phyloP scores from a whole-genome alignment of 2,329 filamentous ascomycete genomes.

The Diaporthe citriasiana region DNA sequence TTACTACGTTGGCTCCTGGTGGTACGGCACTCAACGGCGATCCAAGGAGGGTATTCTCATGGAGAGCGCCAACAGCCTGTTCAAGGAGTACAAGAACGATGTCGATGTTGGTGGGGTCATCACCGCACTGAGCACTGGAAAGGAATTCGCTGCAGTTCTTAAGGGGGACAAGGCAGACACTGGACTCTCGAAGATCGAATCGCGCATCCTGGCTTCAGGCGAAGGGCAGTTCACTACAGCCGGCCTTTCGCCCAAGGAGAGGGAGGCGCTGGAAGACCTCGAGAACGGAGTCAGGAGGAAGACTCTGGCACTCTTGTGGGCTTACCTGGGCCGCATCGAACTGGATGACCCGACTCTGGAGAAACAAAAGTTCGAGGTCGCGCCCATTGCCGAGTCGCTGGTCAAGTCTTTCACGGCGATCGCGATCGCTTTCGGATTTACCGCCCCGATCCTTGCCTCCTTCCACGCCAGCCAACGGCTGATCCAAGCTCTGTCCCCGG shows the following conservation, averaged over 20 bases:
- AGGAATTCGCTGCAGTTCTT: constrained; percentile 85
- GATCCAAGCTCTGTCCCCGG: constrained; percentile 89
- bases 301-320: constrained; percentile 91
- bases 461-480: constrained; percentile 88
- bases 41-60: constrained; percentile 95
- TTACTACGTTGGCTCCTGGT: constrained; percentile 96
- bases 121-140: constrained; percentile 84
- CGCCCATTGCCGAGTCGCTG: constrained; percentile 86
- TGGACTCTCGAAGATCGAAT: constrained; percentile 86
- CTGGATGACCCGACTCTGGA: constrained; percentile 84
- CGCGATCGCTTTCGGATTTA: constrained; percentile 87
- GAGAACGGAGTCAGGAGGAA: constrained; percentile 88
- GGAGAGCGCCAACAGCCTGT: constrained; percentile 93
- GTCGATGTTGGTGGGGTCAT: constrained; percentile 86
- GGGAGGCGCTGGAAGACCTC: constrained; percentile 81
- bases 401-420: constrained; percentile 91
- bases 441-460: constrained; percentile 83
- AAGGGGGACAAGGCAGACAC: constrained; percentile 84
- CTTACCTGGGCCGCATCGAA: constrained; percentile 90
- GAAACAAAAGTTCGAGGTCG: constrained; percentile 89
- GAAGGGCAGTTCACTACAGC: constrained; percentile 64
- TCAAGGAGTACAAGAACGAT: constrained; percentile 90
- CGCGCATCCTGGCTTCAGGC: constrained; percentile 77
- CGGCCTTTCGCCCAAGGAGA: constrained; percentile 80
- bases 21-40: constrained; percentile 94